A percentile compares a stretch with the other conserved stretches of the same genome.
These are phyloP conservation scores for Ambrosia artemisiifolia DNA, from an alignment of 129 eudicot genomes.

Conservation along the genomic window DNA sequence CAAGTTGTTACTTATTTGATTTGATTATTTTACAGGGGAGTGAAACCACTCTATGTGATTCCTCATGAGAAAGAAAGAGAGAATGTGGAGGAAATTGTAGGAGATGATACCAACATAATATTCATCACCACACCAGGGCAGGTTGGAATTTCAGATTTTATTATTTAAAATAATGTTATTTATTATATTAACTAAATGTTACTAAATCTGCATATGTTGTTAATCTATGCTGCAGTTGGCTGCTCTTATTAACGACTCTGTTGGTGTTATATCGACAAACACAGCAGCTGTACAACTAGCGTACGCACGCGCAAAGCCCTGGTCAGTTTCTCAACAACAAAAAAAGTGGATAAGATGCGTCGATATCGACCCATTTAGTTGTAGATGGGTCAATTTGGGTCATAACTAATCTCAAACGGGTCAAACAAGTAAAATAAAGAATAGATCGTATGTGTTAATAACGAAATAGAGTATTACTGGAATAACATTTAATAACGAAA, in stretches of 20 bases:
- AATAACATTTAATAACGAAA: not conserved
- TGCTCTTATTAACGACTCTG: conserved; percentile 82
- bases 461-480: not conserved
- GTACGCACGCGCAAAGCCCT: conserved; percentile 68
- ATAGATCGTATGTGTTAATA: not conserved
- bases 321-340: conserved; percentile 38
- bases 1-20: not conserved
- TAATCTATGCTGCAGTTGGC: conserved; percentile 53
- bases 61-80: conserved; percentile 95
- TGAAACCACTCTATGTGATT: conserved; percentile 75
- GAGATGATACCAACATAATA: conserved; percentile 71
- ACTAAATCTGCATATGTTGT: not conserved
- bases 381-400: not conserved
- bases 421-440: not conserved
- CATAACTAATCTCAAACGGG: not conserved
- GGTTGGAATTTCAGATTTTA: conserved; percentile 34
- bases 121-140: conserved; percentile 90
- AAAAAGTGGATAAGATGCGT: not conserved
- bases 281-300: conserved; percentile 88
- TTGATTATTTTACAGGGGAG: conserved; percentile 53
- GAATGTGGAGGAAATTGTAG: conserved; percentile 67
- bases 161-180: not conserved
- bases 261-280: conserved; percentile 83
- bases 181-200: not conserved
- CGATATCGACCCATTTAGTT: not conserved